Evolutionary conservation across 345 rosid species (phyloP), one percentile per base, ranked within the genome.

Genomic region (Rhizophora mangle): DNA sequence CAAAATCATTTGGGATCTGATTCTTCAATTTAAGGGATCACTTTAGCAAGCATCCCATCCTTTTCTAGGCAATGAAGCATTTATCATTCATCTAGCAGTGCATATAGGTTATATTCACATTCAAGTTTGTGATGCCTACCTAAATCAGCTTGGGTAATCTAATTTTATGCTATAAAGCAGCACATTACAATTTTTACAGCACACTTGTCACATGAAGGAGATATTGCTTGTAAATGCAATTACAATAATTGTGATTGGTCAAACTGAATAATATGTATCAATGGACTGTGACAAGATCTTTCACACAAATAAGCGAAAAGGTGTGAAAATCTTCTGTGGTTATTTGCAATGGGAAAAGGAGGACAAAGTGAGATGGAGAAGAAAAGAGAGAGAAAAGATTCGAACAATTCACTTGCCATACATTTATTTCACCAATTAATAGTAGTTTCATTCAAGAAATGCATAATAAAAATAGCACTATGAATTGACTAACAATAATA

Each of bases 91-190:
- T 24, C 18, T 43, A 43, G 3, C 49, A 43, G 18, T 13, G 49
- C 49, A 43, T 43, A 5, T 43, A 43, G 49, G 16, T 39, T 39
- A 39, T 10, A 39, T 52, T 6, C 43, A 29, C 31, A 20, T 31
- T 66, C 60, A 66, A 18, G 60, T 52, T 32, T 34, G 32, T 32
- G 68, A 31, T 15, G 47, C 69, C 69, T 60, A 53, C 2, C 8
- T 27, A 11, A 36, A 43, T 43, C 21, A 27, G 21, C 7, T 32
- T 61, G 2, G 6, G 34, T 61, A 7, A 11, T 11, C 7, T 60
- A 16, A 30, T n/a, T 31, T 31, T 18, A 31, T 60, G 63, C 63
- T 60, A 18, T 31, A 60, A 61, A 13, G 39, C 30, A 18, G 8
- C 3, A 60, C 8, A 60, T 20, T 21, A 30, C 63, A 13, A 13